Evolutionary conservation across 306 rosid genomes (phyloP), one percentile per base, ranked within the genome.

Genomic region (Lathyrus oleraceus): DNA sequence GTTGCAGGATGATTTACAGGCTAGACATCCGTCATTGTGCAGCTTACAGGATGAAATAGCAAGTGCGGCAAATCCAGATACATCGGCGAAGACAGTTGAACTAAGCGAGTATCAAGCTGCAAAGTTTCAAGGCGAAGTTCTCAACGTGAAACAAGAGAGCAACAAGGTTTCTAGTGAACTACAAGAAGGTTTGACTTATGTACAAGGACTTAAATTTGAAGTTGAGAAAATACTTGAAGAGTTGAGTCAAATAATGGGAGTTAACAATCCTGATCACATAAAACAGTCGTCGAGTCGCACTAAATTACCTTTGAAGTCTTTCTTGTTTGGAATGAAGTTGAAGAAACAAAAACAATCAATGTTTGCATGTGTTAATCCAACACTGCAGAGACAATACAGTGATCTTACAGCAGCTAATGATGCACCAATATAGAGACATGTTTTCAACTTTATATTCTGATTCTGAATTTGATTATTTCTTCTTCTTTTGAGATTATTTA

Each of bases 111-210:
- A 89, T 65, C 89, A 91, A 48, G 95, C 95, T 15, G 95, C 96
- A 8, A 95, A 87, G 86, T 91, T 95, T 74, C 99, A 95, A 73
- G 99, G 99, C 5, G 97, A 91, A 76, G 84, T 95, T 74, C 84
- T 87, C 60, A 83, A 91, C 76, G 84, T 95, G 96, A 95, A 86
- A 56, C 92, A 87, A 25, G 99, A 91, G 77, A 87, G 78, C 73
- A 83, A 68, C 39, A 91, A 87, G 89, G 79, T 91, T 39, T 78
- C 80, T 0, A 81, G 79, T 47, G 97, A 95, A 52, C 61, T 95
- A 9, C 73, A 86, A 20, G 76, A 76, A 10, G 89, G 99, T 30
- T 70, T 84, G n/a, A 81, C 35, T 36, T 85, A 85, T 39, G 88
- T 87, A 5, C 82, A 54, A 61, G 81, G 56, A 11, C 82, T 95